Evolutionary conservation across 1,139 yeast genomes (phyloP), one percentile per base, ranked within the genome.

Genomic region (Diutina pseudorugosa): DNA sequence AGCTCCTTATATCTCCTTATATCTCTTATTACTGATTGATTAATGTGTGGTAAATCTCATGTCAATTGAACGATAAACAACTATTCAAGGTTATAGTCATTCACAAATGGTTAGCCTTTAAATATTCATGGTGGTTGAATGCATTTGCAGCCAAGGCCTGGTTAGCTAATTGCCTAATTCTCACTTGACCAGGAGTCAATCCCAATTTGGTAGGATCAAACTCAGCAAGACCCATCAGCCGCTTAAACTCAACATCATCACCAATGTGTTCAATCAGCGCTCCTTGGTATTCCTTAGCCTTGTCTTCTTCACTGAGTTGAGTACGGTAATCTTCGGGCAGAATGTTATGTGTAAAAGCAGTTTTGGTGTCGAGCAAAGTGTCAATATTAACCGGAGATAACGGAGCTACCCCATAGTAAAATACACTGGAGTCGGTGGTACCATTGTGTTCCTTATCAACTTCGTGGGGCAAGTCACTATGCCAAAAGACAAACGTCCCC

Each of bases 401-500:
- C 3, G 73, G 76, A 33, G 60, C 62, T 1, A 68, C 65, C 1
- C 75, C 70, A 51, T 66, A 53, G 51, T 54, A 64, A 41, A 65
- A 60, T 5, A 73, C 80, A 6, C 72, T 65, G 3, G 79, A 71
- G 56, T 71, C 73, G 3, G 58, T 56, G 12, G 53, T 51, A 2
- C 79, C 80, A 19, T 55, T 56, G 57, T 75, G 79, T 4, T 62
- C 64, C 21, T 62, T 60, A 55, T 76, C 80, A 9, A 76, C 80
- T n/a, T 73, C 73, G 60, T 76, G 80, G 23, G 71, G 65, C 44
- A 68, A 53, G 57, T 76, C 81, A 54, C 72, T 65, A 59, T 77
- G 81, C 81, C 81, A 77, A 52, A 70, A 72, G 0, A 76, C 78
- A 56, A 65, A 71, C 56, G 75, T 77, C 1, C 75, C 75, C 33